Percentiles rank a stretch among this genome's conserved stretches.
Conservation (phyloP, 2,329 filamentous ascomycete genomes). For the Cryphonectria radicalis region DNA sequence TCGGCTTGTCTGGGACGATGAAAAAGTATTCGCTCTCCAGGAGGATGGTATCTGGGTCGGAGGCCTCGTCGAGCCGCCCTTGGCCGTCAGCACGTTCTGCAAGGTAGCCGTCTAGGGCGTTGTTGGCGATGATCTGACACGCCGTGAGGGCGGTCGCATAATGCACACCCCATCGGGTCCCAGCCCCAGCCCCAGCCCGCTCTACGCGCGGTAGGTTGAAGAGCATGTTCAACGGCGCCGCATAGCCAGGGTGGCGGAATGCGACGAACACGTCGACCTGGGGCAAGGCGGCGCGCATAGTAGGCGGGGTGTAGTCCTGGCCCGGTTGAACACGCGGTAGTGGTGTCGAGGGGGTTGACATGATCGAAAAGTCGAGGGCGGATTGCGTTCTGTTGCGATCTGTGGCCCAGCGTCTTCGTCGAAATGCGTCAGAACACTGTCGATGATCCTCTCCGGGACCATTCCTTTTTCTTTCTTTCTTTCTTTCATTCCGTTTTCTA, state of each 20-base stretch:
- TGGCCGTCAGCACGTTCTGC: neutral
- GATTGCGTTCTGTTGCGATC: no score
- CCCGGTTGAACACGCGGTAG: neutral
- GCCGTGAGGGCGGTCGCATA: conserved; percentile 7
- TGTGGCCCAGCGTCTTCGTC: no score
- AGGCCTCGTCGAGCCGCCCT: neutral
- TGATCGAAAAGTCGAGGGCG: no score
- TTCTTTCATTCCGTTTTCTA: no score
- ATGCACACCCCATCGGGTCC: neutral
- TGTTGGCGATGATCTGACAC: conserved; percentile 16
- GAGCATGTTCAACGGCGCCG: conserved; percentile 5
- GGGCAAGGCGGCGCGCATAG: conserved; percentile 3
- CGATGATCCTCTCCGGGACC: no score
- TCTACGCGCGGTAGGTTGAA: conserved; percentile 10
- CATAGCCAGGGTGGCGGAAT: conserved; percentile 15
- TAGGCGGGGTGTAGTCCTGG: neutral
- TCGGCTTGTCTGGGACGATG: neutral
- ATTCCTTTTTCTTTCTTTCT: no score
- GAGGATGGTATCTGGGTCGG: neutral
- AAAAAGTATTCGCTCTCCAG: neutral
- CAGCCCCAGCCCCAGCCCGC: neutral
- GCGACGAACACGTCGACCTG: neutral
- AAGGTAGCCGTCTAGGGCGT: conserved; percentile 4
- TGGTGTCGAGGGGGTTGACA: no score
- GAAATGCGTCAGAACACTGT: no score